A percentile compares a stretch with the other conserved stretches of the same genome.
These are phyloP conservation scores for Lizonia empirigonia DNA, from an alignment of 2,329 filamentous ascomycete species.

Conservation along the genomic window DNA sequence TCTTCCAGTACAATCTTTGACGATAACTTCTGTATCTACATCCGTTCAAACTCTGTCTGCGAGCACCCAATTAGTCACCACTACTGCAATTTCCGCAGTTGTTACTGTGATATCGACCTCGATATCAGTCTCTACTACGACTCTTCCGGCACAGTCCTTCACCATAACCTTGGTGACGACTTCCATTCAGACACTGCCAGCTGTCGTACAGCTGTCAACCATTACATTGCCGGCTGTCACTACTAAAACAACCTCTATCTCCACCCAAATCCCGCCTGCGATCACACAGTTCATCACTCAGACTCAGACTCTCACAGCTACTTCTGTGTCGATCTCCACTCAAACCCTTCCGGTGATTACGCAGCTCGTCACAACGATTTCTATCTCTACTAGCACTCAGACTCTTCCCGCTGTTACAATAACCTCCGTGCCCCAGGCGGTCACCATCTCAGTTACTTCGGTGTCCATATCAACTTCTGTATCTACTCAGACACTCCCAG, in stretches of 20 bases:
- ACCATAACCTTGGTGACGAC: not conserved
- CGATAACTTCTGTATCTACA: not conserved
- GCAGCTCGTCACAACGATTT: not conserved
- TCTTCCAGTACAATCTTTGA: slow-evolving; percentile 1
- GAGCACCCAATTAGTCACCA: slow-evolving; percentile 1
- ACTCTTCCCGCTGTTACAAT: not conserved
- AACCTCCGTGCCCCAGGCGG: not conserved
- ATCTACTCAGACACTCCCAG: not conserved
- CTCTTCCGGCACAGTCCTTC: not conserved
- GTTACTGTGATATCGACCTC: not conserved
- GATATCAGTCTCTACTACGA: not conserved
- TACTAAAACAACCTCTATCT: not conserved
- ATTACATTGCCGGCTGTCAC: not conserved
- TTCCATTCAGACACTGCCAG: not conserved
- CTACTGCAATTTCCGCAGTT: not conserved
- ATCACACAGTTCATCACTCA: not conserved
- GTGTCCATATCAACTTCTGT: not conserved
- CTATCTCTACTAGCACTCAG: not conserved
- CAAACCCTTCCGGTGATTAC: not conserved
- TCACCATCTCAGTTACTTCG: not conserved
- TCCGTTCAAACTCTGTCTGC: not conserved
- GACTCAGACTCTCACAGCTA: not conserved
- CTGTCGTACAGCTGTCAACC: not conserved
- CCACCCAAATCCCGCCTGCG: not conserved
- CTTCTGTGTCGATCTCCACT: not conserved